A percentile compares a stretch with the other conserved stretches of the same genome.
These are phyloP conservation scores for Alternaria viburni DNA, from an alignment of 2,329 filamentous ascomycete species.

Conservation along the genomic window DNA sequence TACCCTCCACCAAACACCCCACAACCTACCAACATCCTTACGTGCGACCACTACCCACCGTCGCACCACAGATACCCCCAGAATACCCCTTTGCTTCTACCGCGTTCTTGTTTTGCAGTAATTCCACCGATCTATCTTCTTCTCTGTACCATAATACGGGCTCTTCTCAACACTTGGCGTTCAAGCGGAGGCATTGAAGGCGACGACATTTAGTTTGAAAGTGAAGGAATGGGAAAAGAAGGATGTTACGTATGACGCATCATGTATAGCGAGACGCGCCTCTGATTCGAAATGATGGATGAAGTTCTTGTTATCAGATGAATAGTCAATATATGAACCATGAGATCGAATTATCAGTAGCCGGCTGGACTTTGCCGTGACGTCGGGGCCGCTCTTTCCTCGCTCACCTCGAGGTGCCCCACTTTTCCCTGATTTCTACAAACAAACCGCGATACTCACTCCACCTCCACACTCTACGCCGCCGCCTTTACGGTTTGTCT, in stretches of 20 bases:
- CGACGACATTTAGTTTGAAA: neutral
- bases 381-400: neutral
- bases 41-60: neutral
- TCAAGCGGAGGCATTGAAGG: conserved; percentile 1
- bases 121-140: neutral
- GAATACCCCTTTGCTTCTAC: neutral
- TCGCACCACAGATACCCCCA: conserved; percentile 6
- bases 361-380: neutral
- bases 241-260: neutral
- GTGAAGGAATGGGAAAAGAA: neutral
- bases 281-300: neutral
- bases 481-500: rapidly evolving
- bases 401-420: neutral
- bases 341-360: neutral
- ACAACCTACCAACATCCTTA: neutral
- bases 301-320: neutral
- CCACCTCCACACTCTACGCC: neutral
- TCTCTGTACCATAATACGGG: conserved; percentile 16
- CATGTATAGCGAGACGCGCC: neutral
- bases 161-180: conserved; percentile 12
- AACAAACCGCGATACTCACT: neutral
- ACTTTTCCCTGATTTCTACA: neutral
- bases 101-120: neutral
- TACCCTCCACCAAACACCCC: neutral
- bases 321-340: neutral